Evolutionary conservation across 2,329 filamentous ascomycete genomes (phyloP).

Genomic region (Ophiostoma perfectum): DNA sequence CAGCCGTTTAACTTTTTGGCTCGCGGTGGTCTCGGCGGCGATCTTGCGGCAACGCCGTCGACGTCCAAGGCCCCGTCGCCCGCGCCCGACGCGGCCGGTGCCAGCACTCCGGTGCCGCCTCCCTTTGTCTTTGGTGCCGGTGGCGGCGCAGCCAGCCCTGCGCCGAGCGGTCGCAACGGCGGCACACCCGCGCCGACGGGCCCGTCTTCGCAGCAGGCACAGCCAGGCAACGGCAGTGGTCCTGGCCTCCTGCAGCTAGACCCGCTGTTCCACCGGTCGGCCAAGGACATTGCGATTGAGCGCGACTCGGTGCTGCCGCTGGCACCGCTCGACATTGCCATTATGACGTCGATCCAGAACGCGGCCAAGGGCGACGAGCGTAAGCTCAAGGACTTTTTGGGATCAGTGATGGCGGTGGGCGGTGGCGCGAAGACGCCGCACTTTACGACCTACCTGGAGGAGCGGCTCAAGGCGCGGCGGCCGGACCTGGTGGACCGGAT

Average conservation of each 20-base stretch:
- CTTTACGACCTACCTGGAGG: constrained; percentile 77
- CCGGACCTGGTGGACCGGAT: constrained; percentile 57
- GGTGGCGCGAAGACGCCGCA: constrained; percentile 76
- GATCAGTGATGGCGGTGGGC: constrained; percentile 84
- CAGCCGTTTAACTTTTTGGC: constrained; percentile 65
- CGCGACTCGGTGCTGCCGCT: constrained; percentile 77
- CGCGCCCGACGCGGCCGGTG: constrained; percentile 63
- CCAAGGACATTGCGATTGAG: constrained; percentile 55
- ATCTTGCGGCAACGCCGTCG: constrained; percentile 65
- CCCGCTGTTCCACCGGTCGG: constrained; percentile 41
- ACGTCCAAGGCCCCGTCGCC: constrained; percentile 86
- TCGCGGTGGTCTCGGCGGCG: constrained; percentile 47
- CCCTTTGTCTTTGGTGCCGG: constrained; percentile 51
- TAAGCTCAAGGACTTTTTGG: constrained; percentile 83
- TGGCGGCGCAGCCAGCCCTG: constrained; percentile 47
- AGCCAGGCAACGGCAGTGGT: background rate
- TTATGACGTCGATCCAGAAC: constrained; percentile 82
- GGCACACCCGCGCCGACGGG: constrained; percentile 40
- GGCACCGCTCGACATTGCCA: constrained; percentile 80
- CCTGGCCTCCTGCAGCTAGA: constrained; percentile 18
- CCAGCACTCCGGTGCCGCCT: constrained; percentile 59
- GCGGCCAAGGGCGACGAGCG: constrained; percentile 86
- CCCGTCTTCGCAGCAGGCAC: constrained; percentile 2
- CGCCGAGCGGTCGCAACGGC: constrained; percentile 49
- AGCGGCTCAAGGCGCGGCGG: constrained; percentile 63